Conservation (phyloP, 495 filamentous ascomycete genomes). For the Bathelium albidoporum region DNA sequence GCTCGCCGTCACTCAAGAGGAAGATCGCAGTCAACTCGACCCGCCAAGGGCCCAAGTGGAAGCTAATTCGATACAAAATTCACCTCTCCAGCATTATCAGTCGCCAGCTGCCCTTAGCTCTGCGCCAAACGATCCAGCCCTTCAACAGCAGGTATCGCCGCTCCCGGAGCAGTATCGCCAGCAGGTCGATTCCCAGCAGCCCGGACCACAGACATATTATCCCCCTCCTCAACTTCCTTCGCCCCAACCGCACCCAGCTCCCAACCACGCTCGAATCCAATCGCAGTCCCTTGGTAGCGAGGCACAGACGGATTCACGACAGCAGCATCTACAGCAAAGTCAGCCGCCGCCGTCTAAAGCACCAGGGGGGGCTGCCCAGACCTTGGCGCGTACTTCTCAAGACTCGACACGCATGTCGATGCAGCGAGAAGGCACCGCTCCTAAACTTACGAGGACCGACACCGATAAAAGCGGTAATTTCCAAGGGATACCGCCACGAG, state of each 20-base stretch:
- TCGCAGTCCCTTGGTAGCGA: background rate
- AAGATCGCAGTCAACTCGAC: background rate
- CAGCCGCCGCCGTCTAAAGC: conserved; percentile 1
- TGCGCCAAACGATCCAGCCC: background rate
- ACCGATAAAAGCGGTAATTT: background rate
- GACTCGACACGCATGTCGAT: background rate
- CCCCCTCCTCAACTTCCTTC: conserved; percentile 3
- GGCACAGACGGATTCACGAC: background rate
- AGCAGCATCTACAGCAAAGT: background rate
- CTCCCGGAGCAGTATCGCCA: background rate
- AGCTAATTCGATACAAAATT: background rate
- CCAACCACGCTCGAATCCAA: background rate
- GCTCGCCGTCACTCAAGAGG: conserved; percentile 1
- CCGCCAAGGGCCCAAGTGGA: background rate
- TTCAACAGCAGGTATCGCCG: background rate
- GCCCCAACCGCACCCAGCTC: background rate
- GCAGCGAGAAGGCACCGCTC: background rate
- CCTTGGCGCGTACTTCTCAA: background rate
- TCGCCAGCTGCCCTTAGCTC: background rate
- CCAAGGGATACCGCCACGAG: background rate
- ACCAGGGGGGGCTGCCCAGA: background rate
- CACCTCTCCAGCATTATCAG: background rate
- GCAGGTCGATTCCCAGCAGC: conserved; percentile 5
- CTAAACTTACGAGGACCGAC: conserved; percentile 1
- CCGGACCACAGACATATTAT: background rate